phyloP scores from a whole-genome alignment of 495 filamentous ascomycete species.

The Opeltia flavorubescens region DNA sequence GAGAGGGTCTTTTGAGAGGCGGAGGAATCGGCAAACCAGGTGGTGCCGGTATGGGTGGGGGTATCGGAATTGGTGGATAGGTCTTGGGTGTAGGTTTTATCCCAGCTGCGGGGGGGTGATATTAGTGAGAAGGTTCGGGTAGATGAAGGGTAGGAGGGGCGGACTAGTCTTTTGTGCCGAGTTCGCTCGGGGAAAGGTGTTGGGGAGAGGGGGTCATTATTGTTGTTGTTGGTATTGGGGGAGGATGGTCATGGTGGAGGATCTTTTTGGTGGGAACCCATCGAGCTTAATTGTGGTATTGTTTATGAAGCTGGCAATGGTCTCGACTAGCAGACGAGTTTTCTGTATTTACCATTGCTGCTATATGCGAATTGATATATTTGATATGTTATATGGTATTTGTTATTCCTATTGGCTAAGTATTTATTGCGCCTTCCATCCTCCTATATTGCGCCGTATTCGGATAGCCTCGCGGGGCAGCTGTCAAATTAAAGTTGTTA shows the following conservation, averaged over 20 bases:
- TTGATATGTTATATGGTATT: no score
- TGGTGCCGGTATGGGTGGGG: slow-evolving; percentile 34
- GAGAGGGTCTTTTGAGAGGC: slow-evolving; percentile 34
- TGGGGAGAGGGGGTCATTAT: slow-evolving; percentile 19
- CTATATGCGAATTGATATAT: no score
- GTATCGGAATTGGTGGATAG: slow-evolving; percentile 16
- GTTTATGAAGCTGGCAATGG: no score
- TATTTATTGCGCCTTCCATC: background rate
- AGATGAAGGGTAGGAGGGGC: background rate
- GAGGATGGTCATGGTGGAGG: background rate
- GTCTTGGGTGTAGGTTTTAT: slow-evolving; percentile 13
- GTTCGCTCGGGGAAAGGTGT: slow-evolving; percentile 35
- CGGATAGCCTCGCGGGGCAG: background rate
- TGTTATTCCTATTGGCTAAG: no score
- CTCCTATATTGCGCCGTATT: background rate
- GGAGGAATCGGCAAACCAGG: slow-evolving; percentile 39
- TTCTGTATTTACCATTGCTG: no score
- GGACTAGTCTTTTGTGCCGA: slow-evolving; percentile 43
- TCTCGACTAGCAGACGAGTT: no score
- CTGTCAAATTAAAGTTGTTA: background rate
- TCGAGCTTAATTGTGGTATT: no score
- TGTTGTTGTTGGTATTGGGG: background rate
- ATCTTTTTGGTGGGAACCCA: background rate
- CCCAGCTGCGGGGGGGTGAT: slow-evolving; percentile 9
- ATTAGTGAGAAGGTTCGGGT: background rate